Evolutionary conservation across 768 basidiomycete species (phyloP), one percentile per base, ranked within the genome.

Genomic region (Mrakia gelida): DNA sequence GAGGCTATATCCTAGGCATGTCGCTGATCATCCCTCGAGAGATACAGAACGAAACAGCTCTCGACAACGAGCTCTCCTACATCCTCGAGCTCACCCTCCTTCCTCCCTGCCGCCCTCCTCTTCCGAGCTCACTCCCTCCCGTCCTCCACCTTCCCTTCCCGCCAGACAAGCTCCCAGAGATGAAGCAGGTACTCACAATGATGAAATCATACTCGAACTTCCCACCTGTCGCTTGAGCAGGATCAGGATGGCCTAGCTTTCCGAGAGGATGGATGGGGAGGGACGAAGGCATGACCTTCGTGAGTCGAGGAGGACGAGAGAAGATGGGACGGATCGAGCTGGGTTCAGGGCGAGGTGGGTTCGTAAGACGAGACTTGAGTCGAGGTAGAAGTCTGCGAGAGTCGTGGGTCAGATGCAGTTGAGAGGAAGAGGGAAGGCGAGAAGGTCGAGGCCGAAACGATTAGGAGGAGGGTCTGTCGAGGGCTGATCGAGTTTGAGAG

Each of bases 201-300:
- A 78, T 75, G 52, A 75, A 78, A 54, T 78, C 77, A 41, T 78
- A 78, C 52, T 75, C 52, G n/a, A 56, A 28, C 43, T 32, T 62
- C 23, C 52, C 68, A 0, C 38, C 65, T 10, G 62, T 30, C 1
- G 73, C 76, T 34, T 41, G 67, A 56, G 34, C 52, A 0, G 10
- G n/a, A 43, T 65, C 45, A 16, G 59, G 59, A 16, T 23, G 26
- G 5, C 76, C 76, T n/a, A 77, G 76, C 41, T 61, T 72, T 15
- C 38, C 28, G 38, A 77, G 70, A 9, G 76, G 32, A 32, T 77
- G 76, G 23, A 72, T 34, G 15, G 76, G 76, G n/a, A 77, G 41
- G 5, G 59, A 30, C 34, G 68, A 56, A 3, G 76, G 15, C 68
- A 72, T 71, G 62, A 23, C 41, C 43, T 28, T 59, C 26, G 1